phyloP scores from a whole-genome alignment of 2,329 filamentous ascomycete genomes.

The Chalara sp. region DNA sequence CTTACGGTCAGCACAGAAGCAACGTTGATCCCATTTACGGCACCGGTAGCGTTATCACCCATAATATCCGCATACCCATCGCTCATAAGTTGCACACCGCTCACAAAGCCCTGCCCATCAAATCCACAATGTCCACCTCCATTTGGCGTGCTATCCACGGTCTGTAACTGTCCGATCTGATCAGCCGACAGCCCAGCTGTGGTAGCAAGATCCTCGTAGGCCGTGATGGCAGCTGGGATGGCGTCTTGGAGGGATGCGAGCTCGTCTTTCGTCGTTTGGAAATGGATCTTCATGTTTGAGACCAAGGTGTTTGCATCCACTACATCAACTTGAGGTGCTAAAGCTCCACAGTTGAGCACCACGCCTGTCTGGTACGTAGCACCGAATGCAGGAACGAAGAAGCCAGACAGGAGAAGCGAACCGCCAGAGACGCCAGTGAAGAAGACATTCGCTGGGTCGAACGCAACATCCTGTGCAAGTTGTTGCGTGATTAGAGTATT shows the following conservation, averaged over 20 bases:
- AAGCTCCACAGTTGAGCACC: constrained; percentile 47
- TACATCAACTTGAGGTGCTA: constrained; percentile 46
- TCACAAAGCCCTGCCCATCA: constrained; percentile 45
- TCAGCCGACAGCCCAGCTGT: constrained; percentile 35
- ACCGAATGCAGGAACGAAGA: constrained; percentile 46
- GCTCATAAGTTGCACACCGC: constrained; percentile 50
- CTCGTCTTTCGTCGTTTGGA: constrained; percentile 47
- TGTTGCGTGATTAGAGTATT: constrained; percentile 42
- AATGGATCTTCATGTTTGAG: constrained; percentile 44
- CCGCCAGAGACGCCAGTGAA: constrained; percentile 54
- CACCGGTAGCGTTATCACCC: constrained; percentile 41
- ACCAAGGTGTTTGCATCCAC: constrained; percentile 35
- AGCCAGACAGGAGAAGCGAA: constrained; percentile 44
- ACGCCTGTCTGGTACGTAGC: constrained; percentile 36
- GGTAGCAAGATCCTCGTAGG: constrained; percentile 43
- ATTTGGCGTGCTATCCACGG: constrained; percentile 47
- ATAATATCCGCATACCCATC: constrained; percentile 46
- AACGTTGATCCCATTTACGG: constrained; percentile 38
- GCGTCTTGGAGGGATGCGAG: constrained; percentile 39
- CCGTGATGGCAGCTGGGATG: constrained; percentile 43
- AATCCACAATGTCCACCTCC: constrained; percentile 55
- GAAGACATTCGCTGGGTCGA: constrained; percentile 44
- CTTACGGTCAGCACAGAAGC: constrained; percentile 38
- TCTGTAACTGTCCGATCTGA: constrained; percentile 45
- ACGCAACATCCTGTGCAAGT: constrained; percentile 45